Evolutionary conservation across 2,329 filamentous ascomycete genomes (phyloP), one percentile per base, ranked within the genome.

Genomic region (Fusarium piperis): DNA sequence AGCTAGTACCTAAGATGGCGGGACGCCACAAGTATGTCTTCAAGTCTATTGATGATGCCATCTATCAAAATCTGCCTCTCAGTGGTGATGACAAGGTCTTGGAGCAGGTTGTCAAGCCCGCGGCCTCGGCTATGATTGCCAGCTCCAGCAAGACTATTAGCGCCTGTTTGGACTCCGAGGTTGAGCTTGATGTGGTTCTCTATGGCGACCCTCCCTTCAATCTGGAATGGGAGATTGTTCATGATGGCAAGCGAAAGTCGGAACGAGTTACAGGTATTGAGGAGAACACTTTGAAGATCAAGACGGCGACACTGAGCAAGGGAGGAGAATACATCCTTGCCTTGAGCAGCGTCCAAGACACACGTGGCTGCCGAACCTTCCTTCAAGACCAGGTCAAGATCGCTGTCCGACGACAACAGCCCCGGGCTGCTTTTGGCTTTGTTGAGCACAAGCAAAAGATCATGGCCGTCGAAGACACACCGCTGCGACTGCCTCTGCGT

Each of bases 281-380:
- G 26, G 85, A 84, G 3, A 85, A 89, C 56, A 82, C 85, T 23
- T 91, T 91, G 78, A 92, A 86, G 38, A 94, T 99, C 78, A 89
- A 89, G 71, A 98, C 95, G 0, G 88, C 92, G 3, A 85, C 88
- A 18, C 85, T 99, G 44, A 86, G 86, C 8, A 92, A 92, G 78
- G 96, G 96, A 66, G 96, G 96, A 61, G 94, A 98, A 77, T 98
- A 98, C 79, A 93, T 92, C 12, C 83, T 99, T 66, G 91, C 94
- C 52, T 85, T 99, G 67, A 94, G 92, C 59, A 95, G 92, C 74
- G 89, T 99, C 62, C 93, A 94, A 72, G 96, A 99, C 78, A 91
- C 89, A 78, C 92, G 93, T 63, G 92, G 92, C 44, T 99, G 96
- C 83, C 94, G 94, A 76, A 94, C 93, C 59, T 92, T 93, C 78